A percentile compares a stretch with the other conserved stretches of the same genome.
Conservation (phyloP, 2,329 filamentous ascomycete genomes). For the Cercospora nicotianae region DNA sequence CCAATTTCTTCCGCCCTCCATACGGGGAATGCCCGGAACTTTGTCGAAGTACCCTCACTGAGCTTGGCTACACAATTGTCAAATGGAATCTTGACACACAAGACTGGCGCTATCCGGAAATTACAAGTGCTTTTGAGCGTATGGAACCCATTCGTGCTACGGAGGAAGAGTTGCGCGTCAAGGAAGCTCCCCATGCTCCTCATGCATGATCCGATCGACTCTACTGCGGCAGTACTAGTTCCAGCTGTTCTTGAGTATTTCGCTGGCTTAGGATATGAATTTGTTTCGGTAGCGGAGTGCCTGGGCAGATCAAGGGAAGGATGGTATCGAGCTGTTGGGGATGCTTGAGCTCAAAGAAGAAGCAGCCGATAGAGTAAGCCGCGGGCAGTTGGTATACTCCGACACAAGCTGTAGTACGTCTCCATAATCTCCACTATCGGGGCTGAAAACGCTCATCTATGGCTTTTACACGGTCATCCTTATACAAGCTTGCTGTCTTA, state of each 20-base stretch:
- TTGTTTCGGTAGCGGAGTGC: not conserved
- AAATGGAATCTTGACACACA: not conserved
- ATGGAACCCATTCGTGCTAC: not conserved
- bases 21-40: not conserved
- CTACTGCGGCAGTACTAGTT: not conserved
- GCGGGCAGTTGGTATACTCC: no score
- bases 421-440: no score
- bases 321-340: not conserved
- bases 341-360: not conserved
- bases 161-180: not conserved
- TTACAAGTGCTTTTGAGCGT: not conserved
- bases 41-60: not conserved
- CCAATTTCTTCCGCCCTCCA: no score
- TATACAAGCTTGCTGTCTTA: no score
- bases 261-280: not conserved
- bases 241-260: not conserved
- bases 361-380: no score
- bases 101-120: not conserved
- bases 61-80: not conserved
- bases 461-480: no score
- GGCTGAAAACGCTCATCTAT: no score
- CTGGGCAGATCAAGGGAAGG: not conserved
- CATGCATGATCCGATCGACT: not conserved
- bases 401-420: no score
- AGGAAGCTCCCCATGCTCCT: not conserved